Base-by-base conservation (phyloP, 495 filamentous ascomycete species). In the Trichoderma orchidacearum region DNA sequence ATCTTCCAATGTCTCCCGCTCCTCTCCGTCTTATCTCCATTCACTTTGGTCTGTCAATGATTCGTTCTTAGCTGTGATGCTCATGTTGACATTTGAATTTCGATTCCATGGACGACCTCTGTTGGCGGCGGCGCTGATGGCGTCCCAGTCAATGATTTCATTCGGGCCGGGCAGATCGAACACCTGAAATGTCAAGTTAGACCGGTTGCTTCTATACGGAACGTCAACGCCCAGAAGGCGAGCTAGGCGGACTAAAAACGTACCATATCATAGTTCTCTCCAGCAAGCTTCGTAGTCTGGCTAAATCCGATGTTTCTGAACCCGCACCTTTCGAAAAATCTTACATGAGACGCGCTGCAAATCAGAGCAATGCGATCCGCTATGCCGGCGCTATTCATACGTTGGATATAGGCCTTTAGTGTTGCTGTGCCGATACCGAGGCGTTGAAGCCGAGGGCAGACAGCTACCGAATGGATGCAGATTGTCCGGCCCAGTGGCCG, bases 231-330 rank as follows among this genome's bases (percentile, higher is more conserved):
- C n/a, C n/a, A n/a, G n/a, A n/a, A n/a, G n/a, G n/a, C n/a, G n/a
- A n/a, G n/a, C n/a, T n/a, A n/a, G n/a, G n/a, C n/a, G n/a, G n/a
- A n/a, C n/a, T n/a, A n/a, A n/a, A n/a, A n/a, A 61, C 68, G 58
- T 57, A 83, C 79, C 80, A 90, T 78, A 68, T 94, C 82, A 60
- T 78, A 72, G 89, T 90, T 96, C 25, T 81, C 85, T 54, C 88
- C 89, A 23, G 89, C 90, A 9, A 84, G 87, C 70, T 87, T 90
- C 38, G 64, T 56, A 11, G 71, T 77, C 21, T 71, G 62, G 66
- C 89, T 94, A 55, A 70, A 64, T 0, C 90, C 91, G n/a, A 67
- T 62, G 56, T 83, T 78, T 60, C 69, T 70, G 62, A 92, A 97
- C 0, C 88, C 88, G 41, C 89, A 80, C 8, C 74, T 75, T 64